Percentiles rank a stretch among this genome's conserved stretches.
These are phyloP conservation scores for Filosporella fistucella DNA, from an alignment of 495 filamentous ascomycete genomes.

Conservation along the genomic window DNA sequence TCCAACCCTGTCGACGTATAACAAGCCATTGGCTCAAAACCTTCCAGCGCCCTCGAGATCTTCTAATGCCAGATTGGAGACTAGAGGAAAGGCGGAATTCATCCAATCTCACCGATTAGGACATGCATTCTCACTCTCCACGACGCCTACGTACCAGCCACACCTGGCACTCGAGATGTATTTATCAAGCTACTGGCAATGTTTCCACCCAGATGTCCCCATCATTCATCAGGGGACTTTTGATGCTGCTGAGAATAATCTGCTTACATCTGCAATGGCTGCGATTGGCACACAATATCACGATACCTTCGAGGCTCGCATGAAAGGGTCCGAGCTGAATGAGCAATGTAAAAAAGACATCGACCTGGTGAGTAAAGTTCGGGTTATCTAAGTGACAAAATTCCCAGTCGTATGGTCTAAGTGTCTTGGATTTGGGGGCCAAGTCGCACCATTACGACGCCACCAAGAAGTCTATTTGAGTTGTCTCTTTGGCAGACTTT, in stretches of 20 bases:
- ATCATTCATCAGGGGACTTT: slow-evolving; percentile 23
- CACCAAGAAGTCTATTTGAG: too few relatives aligned
- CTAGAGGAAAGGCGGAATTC: not conserved
- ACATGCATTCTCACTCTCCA: not conserved
- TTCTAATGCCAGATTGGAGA: slow-evolving; percentile 1
- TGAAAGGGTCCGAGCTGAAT: slow-evolving; percentile 18
- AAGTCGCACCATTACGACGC: too few relatives aligned
- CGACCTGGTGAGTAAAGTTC: slow-evolving; percentile 16
- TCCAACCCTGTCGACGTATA: slow-evolving; percentile 23
- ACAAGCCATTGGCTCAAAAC: slow-evolving; percentile 21
- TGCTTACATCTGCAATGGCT: slow-evolving; percentile 20
- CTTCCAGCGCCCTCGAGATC: slow-evolving; percentile 19
- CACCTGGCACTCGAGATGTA: slow-evolving; percentile 20
- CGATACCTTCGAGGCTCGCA: slow-evolving; percentile 16
- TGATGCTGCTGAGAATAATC: slow-evolving; percentile 7
- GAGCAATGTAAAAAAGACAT: slow-evolving; percentile 16
- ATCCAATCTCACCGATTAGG: slow-evolving; percentile 13
- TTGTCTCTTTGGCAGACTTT: too few relatives aligned
- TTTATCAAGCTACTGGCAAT: slow-evolving; percentile 18
- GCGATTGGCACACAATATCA: slow-evolving; percentile 25
- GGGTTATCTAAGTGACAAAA: too few relatives aligned
- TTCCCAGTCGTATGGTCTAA: too few relatives aligned
- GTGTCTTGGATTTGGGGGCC: too few relatives aligned
- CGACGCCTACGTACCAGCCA: slow-evolving; percentile 6
- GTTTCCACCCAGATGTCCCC: slow-evolving; percentile 18